A percentile compares a stretch with the other conserved stretches of the same genome.
Conservation (phyloP, 768 basidiomycete species). For the Collybia sordida region DNA sequence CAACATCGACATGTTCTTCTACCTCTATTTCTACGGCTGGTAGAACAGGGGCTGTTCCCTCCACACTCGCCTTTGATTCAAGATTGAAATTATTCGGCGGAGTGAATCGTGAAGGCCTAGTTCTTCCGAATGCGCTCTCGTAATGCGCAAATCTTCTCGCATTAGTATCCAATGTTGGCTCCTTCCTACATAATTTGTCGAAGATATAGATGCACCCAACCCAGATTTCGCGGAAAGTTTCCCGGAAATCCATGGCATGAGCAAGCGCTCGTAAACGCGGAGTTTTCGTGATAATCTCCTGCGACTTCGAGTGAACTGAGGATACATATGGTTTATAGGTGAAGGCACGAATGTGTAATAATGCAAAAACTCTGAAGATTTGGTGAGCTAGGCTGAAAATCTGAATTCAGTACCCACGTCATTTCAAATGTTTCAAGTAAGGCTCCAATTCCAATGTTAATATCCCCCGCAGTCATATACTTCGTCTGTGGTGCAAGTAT, state of each 20-base stretch:
- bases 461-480: constrained; percentile 73
- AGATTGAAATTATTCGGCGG: not conserved
- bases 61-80: constrained; percentile 12
- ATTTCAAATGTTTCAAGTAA: constrained; percentile 74
- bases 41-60: constrained; percentile 13
- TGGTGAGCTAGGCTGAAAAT: constrained; percentile 3
- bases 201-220: constrained; percentile 57
- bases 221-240: constrained; percentile 65
- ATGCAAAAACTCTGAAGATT: constrained; percentile 54
- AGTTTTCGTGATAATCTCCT: constrained; percentile 36
- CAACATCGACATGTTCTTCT: constrained; percentile 39
- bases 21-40: constrained; percentile 38
- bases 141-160: constrained; percentile 44
- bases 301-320: constrained; percentile 24
- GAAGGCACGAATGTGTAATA: constrained; percentile 73
- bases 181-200: constrained; percentile 51
- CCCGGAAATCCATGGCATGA: constrained; percentile 69
- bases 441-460: constrained; percentile 70
- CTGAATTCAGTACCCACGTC: constrained; percentile 44
- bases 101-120: constrained; percentile 20
- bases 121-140: constrained; percentile 42
- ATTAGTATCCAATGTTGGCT: constrained; percentile 47
- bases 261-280: constrained; percentile 56
- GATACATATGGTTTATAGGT: constrained; percentile 62
- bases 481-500: constrained; percentile 38